Evolutionary conservation across 257 asterid genomes (phyloP), one percentile per base, ranked within the genome.

Genomic region (Solanum chmielewskii): DNA sequence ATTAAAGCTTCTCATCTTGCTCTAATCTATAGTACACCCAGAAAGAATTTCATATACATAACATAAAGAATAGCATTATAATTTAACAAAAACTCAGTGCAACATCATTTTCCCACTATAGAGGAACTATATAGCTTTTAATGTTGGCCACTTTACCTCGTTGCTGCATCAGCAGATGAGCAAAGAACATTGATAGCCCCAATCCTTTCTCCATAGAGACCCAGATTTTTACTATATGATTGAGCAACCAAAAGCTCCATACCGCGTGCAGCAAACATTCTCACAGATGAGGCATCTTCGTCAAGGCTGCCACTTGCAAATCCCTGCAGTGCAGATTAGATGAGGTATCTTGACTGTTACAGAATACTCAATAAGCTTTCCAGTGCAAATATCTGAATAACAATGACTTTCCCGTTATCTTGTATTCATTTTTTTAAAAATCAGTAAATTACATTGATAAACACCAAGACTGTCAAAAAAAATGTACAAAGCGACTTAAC

Each of bases 231-330:
- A 89, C 99, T 95, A 91, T 97, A 95, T 86, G 99, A 97, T 91
- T 97, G 99, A 87, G 98, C 99, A 85, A 97, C 93, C 60, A 97
- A 88, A 90, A 95, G 91, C 91, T 97, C 99, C 97, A 95, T 89
- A 84, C 99, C 99, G 85, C 98, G 98, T 39, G 93, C 94, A 90
- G 98, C 96, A 92, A 97, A 97, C 91, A 93, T 84, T 89, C 99
- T 94, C 90, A 95, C 98, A 49, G 99, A 95, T 81, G 98, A 95
- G 84, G 98, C 98, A 89, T 97, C 99, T 89, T 87, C 89, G 66
- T 97, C 98, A 77, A 97, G 99, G 92, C 98, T 97, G 78, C 99
- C 99, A 85, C 99, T 97, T 81, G 99, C 99, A 94, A 95, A 97
- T 87, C 99, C 99, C 99, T 97, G 92, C 70, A 84, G 66, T 16